Evolutionary conservation across 345 rosid genomes (phyloP).

Genomic region (Eucalyptus sp.): DNA sequence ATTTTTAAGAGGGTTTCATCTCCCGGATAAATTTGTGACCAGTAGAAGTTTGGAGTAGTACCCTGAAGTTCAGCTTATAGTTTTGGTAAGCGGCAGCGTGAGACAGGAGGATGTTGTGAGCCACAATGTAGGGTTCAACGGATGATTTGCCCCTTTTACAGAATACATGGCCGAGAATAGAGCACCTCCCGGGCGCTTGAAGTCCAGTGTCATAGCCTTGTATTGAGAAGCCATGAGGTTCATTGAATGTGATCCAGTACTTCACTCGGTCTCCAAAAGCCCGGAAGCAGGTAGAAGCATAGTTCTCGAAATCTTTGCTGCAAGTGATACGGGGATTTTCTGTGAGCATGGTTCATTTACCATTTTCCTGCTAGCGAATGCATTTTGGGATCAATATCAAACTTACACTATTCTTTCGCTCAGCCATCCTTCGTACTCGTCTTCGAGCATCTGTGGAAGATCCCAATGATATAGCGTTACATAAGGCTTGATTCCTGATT

Average conservation of each 20-base stretch:
- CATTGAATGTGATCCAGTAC: slow-evolving; percentile 90
- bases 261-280: slow-evolving; percentile 86
- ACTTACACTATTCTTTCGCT: slow-evolving; percentile 60
- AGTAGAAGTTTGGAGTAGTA: background rate
- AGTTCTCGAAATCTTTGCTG: slow-evolving; percentile 69
- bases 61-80: slow-evolving; percentile 63
- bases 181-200: slow-evolving; percentile 96
- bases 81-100: slow-evolving; percentile 69
- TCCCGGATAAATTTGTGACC: background rate
- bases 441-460: slow-evolving; percentile 89
- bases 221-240: slow-evolving; percentile 72
- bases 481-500: slow-evolving; percentile 73
- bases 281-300: slow-evolving; percentile 68
- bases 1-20: background rate
- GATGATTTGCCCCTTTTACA: slow-evolving; percentile 77
- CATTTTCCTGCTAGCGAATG: background rate
- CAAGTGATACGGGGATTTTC: background rate
- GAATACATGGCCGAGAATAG: slow-evolving; percentile 58
- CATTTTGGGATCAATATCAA: background rate
- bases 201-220: slow-evolving; percentile 88
- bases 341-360: background rate
- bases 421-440: slow-evolving; percentile 80
- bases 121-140: slow-evolving; percentile 64
- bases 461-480: slow-evolving; percentile 98
- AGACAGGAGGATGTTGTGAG: slow-evolving; percentile 78